Percentiles rank a stretch among this genome's conserved stretches.
phyloP scores from a whole-genome alignment of 129 eudicot species.

The Centaurea solstitialis region DNA sequence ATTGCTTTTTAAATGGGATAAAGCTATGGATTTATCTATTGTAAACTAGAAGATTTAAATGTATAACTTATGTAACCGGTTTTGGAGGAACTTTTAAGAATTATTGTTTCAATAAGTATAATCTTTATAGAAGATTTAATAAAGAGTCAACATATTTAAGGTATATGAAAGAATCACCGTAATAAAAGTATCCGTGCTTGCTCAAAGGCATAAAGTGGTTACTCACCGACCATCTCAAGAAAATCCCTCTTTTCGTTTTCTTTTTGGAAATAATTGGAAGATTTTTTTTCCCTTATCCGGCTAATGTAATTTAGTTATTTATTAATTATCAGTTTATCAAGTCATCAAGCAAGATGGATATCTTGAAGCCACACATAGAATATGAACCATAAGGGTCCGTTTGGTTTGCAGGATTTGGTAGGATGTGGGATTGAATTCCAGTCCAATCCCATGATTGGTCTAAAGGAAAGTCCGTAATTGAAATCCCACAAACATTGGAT shows the following conservation, averaged over 20 bases:
- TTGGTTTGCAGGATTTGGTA: too few relatives aligned
- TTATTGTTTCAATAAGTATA: background rate
- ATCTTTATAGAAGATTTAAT: constrained; percentile 6
- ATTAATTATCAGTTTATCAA: background rate
- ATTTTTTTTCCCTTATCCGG: background rate
- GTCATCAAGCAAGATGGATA: constrained; percentile 3
- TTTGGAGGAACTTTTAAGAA: background rate
- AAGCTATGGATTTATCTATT: background rate
- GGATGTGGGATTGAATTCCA: too few relatives aligned
- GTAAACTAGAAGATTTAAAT: background rate
- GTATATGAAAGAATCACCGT: constrained; percentile 7
- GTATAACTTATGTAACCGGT: background rate
- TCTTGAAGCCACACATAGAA: constrained; percentile 6
- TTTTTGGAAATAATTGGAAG: background rate
- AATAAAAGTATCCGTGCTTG: background rate
- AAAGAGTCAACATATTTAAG: background rate
- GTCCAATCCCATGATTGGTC: too few relatives aligned
- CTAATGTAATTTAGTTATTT: background rate
- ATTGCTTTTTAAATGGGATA: background rate
- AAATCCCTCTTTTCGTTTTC: background rate
- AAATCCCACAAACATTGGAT: too few relatives aligned
- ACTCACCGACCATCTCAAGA: background rate
- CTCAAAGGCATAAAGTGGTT: background rate
- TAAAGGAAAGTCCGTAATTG: too few relatives aligned
- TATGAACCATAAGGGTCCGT: background rate